Evolutionary conservation across 768 basidiomycete species (phyloP).

Genomic region (Rhizopogon rudus): DNA sequence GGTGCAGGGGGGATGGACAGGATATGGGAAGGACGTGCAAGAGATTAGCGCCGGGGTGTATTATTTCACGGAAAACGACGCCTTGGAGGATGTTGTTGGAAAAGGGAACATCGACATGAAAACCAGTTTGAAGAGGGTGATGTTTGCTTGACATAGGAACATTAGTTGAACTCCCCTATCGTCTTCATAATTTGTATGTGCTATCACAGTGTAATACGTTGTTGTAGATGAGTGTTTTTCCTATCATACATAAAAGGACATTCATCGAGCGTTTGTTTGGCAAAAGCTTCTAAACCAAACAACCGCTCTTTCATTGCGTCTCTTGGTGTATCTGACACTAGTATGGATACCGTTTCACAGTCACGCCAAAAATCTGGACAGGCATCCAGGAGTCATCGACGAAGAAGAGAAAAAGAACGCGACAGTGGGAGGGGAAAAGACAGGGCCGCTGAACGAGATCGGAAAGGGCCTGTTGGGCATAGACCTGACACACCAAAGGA

Average conservation of each 20-base stretch:
- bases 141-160: neutral
- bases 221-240: too few species aligned
- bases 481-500: conserved; percentile 8
- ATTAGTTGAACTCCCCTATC: neutral
- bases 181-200: too few species aligned
- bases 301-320: conserved; percentile 7
- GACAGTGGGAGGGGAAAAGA: conserved; percentile 1
- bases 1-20: neutral
- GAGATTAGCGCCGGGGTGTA: conserved; percentile 6
- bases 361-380: conserved; percentile 1
- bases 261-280: conserved; percentile 11
- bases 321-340: neutral
- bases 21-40: conserved; percentile 14
- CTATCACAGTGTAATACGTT: neutral
- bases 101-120: neutral
- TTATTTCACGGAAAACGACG: conserved; percentile 5
- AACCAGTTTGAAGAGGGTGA: conserved; percentile 10
- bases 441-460: neutral
- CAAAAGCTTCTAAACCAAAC: conserved; percentile 24
- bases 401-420: conserved; percentile 1
- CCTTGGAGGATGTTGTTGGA: neutral
- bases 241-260: neutral
- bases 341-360: neutral
- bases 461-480: neutral
- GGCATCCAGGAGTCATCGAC: neutral